Evolutionary conservation across 2,329 filamentous ascomycete genomes (phyloP).

Genomic region (Paraphaeosphaeria sporulosa): DNA sequence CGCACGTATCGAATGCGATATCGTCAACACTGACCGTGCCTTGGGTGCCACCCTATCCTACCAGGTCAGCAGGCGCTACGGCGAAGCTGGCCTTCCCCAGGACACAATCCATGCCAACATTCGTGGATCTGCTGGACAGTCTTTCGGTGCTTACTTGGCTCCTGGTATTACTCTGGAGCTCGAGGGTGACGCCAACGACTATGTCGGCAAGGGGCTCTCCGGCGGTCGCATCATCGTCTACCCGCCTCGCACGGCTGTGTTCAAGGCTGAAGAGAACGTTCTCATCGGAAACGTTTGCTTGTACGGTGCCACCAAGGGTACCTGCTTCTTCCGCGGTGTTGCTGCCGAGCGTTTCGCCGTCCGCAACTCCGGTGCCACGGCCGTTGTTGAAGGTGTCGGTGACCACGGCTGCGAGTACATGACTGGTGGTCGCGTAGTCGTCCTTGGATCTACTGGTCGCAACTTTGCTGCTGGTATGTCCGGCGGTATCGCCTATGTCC

Average conservation of each 20-base stretch:
- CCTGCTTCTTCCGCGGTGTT: constrained; percentile 95
- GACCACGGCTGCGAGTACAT: constrained; percentile 99
- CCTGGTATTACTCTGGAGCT: constrained; percentile 94
- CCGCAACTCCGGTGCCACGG: constrained; percentile 92
- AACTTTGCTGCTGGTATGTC: constrained; percentile 99
- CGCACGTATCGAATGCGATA: constrained; percentile 91
- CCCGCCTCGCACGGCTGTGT: constrained; percentile 86
- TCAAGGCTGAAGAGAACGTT: constrained; percentile 96
- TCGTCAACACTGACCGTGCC: constrained; percentile 95
- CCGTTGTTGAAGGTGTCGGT: constrained; percentile 95
- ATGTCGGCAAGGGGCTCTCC: constrained; percentile 94
- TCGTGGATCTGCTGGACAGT: constrained; percentile 94
- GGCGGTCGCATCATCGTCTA: constrained; percentile 94
- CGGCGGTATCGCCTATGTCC: constrained; percentile 92
- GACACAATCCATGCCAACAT: constrained; percentile 97
- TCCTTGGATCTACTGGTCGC: constrained; percentile 87
- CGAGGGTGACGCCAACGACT: constrained; percentile 95
- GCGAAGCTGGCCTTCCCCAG: constrained; percentile 85
- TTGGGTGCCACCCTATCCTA: constrained; percentile 94
- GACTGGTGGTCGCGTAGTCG: constrained; percentile 90
- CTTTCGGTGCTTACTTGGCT: constrained; percentile 92
- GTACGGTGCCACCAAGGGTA: constrained; percentile 90
- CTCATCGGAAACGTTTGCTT: constrained; percentile 93
- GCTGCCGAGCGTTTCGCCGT: constrained; percentile 97
- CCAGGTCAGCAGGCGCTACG: constrained; percentile 91